Evolutionary conservation across 495 filamentous ascomycete genomes (phyloP).

Genomic region (Penicillium chermesinum): DNA sequence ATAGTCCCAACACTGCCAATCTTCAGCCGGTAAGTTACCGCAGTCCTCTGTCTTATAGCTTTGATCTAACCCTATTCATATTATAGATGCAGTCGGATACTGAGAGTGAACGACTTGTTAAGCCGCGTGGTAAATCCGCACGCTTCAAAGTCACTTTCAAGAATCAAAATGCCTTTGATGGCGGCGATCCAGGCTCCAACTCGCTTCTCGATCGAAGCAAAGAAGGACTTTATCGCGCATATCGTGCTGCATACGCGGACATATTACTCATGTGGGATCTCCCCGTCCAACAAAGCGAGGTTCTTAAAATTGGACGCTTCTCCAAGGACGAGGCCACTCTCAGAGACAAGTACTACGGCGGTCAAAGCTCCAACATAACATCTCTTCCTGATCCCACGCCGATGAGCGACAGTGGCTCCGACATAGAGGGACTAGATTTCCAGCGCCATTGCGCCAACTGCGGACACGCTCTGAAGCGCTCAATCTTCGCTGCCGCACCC

Average conservation of each 20-base stretch:
- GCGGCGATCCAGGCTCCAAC: constrained; percentile 62
- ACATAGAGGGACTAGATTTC: constrained; percentile 33
- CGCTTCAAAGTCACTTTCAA: constrained; percentile 61
- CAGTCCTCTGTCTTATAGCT: constrained; percentile 17
- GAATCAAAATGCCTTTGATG: constrained; percentile 73
- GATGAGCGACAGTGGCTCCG: background rate
- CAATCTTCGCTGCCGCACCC: constrained; percentile 33
- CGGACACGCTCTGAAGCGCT: constrained; percentile 34
- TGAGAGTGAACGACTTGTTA: constrained; percentile 36
- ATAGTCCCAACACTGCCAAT: constrained; percentile 57
- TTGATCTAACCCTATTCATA: background rate
- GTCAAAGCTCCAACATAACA: constrained; percentile 17
- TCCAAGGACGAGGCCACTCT: constrained; percentile 11
- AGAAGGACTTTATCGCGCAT: constrained; percentile 57
- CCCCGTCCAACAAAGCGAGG: constrained; percentile 66
- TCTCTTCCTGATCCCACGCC: constrained; percentile 17
- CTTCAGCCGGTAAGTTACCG: constrained; percentile 60
- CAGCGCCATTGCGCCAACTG: constrained; percentile 44
- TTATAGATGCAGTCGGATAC: constrained; percentile 39
- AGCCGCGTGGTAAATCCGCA: constrained; percentile 22
- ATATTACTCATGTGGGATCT: constrained; percentile 79
- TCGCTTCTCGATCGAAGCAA: constrained; percentile 64
- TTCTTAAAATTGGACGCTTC: constrained; percentile 64
- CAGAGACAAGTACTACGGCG: constrained; percentile 17
- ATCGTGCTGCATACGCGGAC: constrained; percentile 75